Conservation (phyloP, 495 filamentous ascomycete species). For the Talaromyces trachyspermus region DNA sequence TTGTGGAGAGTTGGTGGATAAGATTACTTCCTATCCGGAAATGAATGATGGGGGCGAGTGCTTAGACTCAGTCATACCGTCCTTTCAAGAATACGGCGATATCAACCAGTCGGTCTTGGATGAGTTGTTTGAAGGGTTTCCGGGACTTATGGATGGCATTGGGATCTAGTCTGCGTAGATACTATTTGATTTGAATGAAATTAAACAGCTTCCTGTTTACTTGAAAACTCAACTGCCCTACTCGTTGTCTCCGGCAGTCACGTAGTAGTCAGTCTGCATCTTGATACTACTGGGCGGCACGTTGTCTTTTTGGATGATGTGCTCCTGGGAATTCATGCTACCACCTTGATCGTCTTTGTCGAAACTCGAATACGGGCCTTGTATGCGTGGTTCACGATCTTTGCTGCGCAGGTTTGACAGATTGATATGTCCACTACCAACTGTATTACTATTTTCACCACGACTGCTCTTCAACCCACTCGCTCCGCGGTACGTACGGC, state of each 20-base stretch:
- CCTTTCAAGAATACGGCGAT: background rate
- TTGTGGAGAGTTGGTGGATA: constrained; percentile 20
- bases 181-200: too few species aligned
- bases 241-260: background rate
- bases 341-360: background rate
- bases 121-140: background rate
- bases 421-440: background rate
- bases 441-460: background rate
- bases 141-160: background rate
- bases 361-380: background rate
- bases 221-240: too few species aligned
- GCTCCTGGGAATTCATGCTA: background rate
- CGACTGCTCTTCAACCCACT: background rate
- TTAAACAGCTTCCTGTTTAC: too few species aligned
- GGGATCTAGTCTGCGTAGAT: background rate
- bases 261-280: background rate
- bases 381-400: background rate
- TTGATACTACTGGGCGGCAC: background rate
- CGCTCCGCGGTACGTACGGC: background rate
- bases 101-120: background rate
- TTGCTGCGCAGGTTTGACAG: background rate
- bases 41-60: background rate
- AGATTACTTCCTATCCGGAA: constrained; percentile 9
- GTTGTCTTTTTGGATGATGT: background rate
- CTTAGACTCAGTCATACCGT: background rate